A percentile compares a stretch with the other conserved stretches of the same genome.
Evolutionary conservation across 225 moss, liverwort and hornwort genomes (phyloP).

Genomic region (Antitrichia curtipendula): DNA sequence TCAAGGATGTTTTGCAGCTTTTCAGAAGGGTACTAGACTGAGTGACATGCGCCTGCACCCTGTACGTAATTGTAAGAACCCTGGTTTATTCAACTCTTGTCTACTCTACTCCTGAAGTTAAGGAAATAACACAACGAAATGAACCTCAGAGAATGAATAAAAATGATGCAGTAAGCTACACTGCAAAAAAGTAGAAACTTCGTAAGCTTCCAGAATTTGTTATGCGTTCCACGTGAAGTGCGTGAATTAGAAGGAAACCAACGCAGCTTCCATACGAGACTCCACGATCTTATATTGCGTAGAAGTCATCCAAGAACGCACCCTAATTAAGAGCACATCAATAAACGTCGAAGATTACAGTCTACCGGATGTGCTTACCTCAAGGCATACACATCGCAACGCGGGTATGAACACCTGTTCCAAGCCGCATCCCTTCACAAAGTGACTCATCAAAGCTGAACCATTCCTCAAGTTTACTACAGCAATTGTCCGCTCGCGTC

Average conservation of each 20-base stretch:
- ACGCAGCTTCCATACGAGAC: not conserved
- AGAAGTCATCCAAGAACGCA: not conserved
- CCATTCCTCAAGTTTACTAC: not conserved
- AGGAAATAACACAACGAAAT: not conserved
- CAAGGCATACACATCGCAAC: not conserved
- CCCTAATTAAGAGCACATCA: too few relatives aligned
- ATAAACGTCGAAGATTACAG: not conserved
- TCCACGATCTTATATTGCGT: not conserved
- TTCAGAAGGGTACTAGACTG: not conserved
- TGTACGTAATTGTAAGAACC: not conserved
- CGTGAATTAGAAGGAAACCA: not conserved
- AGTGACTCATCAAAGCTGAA: not conserved
- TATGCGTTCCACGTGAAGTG: not conserved
- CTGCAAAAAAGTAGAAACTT: too few relatives aligned
- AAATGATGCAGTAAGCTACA: not conserved
- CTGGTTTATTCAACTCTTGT: not conserved
- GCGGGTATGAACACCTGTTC: not conserved
- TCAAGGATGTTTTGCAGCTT: too few relatives aligned
- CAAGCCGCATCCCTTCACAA: not conserved
- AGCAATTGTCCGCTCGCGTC: not conserved
- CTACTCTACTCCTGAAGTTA: not conserved
- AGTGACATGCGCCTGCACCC: too few relatives aligned
- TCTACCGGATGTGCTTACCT: not conserved
- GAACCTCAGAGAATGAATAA: not conserved
- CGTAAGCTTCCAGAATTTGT: too few relatives aligned